Evolutionary conservation across 805 yeast genomes (phyloP), one percentile per base, ranked within the genome.

Genomic region (Yarrowia keelungensis): DNA sequence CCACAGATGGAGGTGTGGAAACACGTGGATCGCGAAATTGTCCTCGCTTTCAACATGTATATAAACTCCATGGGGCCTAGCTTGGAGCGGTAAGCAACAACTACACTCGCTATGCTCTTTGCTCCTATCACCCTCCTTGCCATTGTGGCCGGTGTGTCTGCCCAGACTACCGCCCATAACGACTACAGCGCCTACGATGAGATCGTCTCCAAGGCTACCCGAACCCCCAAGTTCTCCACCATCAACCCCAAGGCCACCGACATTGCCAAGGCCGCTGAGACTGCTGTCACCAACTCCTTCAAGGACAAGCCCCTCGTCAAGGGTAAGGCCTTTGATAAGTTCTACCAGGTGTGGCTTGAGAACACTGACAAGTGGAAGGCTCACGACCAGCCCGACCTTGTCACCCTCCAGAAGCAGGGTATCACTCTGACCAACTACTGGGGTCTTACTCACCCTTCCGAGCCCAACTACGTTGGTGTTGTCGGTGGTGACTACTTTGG

Each of bases 321-420:
- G 35, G 50, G 50, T 22, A 46, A 46, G 50, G 50, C 14, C 50
- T 46, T 46, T 46, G 50, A 46, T 11, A 46, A 46, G 50, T 46
- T 46, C 50, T 46, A 46, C 50, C 50, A 46, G 50, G 50, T 46
- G 35, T 46, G 50, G 50, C 50, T 46, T 16, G 50, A 46, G 35
- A 46, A 46, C 50, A 46, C 50, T 8, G 50, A 46, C n/a, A 46
- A 46, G 50, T 46, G 50, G 50, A 46, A 46, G 50, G 50, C 50
- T 22, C 50, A 12, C 35, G 12, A 10, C 9, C n/a, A 46, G 50
- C 50, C 50, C 9, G 50, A 15, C 15, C 26, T 46, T 8, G 15
- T 46, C 12, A 35, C 22, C n/a, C 50, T 46, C 35, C 50, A 46
- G 50, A 46, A 46, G 35, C 50, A 46, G 50, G 50, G 50, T 22